These are phyloP conservation scores for Fusarium heterosporum DNA, from an alignment of 2,329 filamentous ascomycete genomes.

Conservation along the genomic window DNA sequence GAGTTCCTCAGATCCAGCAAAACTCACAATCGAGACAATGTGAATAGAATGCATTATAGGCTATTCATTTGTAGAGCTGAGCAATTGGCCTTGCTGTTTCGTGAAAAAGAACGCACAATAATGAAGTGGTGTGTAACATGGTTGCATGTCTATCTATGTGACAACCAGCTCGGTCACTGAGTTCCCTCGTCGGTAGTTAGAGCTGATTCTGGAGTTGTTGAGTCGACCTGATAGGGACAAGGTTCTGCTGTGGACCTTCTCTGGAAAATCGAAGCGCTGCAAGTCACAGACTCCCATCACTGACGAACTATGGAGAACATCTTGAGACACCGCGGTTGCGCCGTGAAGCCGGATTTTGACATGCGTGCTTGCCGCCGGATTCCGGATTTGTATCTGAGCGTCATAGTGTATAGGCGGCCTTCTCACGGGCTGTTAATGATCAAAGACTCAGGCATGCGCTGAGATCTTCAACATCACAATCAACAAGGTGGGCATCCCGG, in stretches of 20 bases:
- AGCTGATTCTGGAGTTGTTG: slow-evolving; percentile 33
- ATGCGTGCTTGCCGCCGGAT: slow-evolving; percentile 26
- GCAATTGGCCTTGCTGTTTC: slow-evolving; percentile 18
- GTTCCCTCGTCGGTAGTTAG: slow-evolving; percentile 10
- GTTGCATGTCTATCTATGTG: not conserved
- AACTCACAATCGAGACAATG: not conserved
- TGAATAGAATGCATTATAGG: not conserved
- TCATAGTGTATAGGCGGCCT: not conserved
- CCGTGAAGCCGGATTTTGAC: slow-evolving; percentile 25
- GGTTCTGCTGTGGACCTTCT: slow-evolving; percentile 31
- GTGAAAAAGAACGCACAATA: not conserved
- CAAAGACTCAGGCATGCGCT: slow-evolving; percentile 11
- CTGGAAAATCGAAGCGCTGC: slow-evolving; percentile 33
- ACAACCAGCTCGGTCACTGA: slow-evolving; percentile 18
- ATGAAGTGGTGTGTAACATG: not conserved
- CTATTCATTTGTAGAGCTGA: not conserved
- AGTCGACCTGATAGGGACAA: slow-evolving; percentile 28
- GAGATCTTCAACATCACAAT: slow-evolving; percentile 1
- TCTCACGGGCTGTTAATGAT: not conserved
- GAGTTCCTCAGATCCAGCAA: not conserved
- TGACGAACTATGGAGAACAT: slow-evolving; percentile 27
- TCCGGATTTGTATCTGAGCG: slow-evolving; percentile 2
- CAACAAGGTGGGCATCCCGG: not conserved
- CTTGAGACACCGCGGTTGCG: slow-evolving; percentile 41
- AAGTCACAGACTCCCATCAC: slow-evolving; percentile 31